Evolutionary conservation across 768 basidiomycete species (phyloP), one percentile per base, ranked within the genome.

Genomic region (Cyclocybe cylindracea): DNA sequence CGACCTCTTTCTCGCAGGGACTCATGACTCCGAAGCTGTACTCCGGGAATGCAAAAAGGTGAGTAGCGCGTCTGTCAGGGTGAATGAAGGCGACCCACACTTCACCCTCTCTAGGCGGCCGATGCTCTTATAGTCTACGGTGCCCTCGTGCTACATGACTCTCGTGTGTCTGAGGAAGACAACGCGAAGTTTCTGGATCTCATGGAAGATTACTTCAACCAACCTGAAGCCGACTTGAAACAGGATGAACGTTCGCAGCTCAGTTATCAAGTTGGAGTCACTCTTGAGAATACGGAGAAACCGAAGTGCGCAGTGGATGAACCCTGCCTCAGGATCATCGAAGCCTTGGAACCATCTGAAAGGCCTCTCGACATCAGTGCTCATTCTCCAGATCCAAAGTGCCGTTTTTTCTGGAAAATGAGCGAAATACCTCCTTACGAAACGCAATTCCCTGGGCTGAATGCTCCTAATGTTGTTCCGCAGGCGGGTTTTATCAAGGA

Each of bases 271-370:
- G 86, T 93, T 38, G 94, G 95, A 2, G 93, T 94, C 4, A 97
- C 94, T 4, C 83, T 96, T n/a, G 93, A 95, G 71, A 94, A 95
- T 67, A 98, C 94, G 2, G 95, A 97, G 72, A 93, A 91, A 61
- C 88, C 89, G 35, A 90, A 84, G 66, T 93, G 91, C 66, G 89
- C 91, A 4, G 85, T 83, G 8, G 82, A 94, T 62, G 86, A 89
- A 43, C 84, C 89, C 9, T 98, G 95, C 64, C 77, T 91, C 38
- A 75, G 76, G 37, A 77, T 98, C 52, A 98, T 98, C 57, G 80
- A 82, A 45, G 73, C 74, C 2, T 76, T 98, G 18, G 89, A 89
- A 36, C 85, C 86, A 2, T 69, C 78, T 0, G 91, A 98, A 62
- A 71, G 95, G 31, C 95, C 95, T 6, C 68, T 98, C 45, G 95